Evolutionary conservation across 2,329 filamentous ascomycete species (phyloP).

Genomic region (Hypocrella siamensis): DNA sequence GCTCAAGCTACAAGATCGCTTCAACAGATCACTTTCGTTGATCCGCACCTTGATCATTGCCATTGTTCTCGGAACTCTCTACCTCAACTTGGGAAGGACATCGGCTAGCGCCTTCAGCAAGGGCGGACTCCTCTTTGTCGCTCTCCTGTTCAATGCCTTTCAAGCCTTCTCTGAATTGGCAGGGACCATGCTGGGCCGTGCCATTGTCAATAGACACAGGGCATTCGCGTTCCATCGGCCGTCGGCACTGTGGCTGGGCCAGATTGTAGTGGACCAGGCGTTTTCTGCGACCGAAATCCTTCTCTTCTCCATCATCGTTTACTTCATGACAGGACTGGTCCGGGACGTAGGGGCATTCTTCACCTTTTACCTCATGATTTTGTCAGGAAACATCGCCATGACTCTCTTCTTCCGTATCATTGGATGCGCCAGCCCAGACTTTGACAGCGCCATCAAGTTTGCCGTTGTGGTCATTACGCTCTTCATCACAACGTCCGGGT

Average conservation of each 20-base stretch:
- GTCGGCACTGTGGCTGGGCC: constrained; percentile 68
- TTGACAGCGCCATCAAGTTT: constrained; percentile 74
- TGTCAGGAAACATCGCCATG: constrained; percentile 56
- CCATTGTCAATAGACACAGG: constrained; percentile 71
- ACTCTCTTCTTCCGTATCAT: constrained; percentile 64
- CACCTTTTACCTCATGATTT: constrained; percentile 56
- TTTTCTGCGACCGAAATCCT: constrained; percentile 58
- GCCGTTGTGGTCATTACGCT: constrained; percentile 65
- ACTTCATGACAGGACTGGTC: constrained; percentile 60
- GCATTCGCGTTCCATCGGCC: constrained; percentile 73
- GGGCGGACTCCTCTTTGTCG: constrained; percentile 67
- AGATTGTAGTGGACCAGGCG: constrained; percentile 63
- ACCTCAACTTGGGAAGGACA: constrained; percentile 50
- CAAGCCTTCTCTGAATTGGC: constrained; percentile 68
- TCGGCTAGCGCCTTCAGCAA: constrained; percentile 63
- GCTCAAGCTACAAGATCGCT: constrained; percentile 74
- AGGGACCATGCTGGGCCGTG: constrained; percentile 57
- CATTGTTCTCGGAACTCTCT: constrained; percentile 67
- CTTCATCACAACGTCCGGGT: constrained; percentile 70
- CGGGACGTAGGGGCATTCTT: constrained; percentile 65
- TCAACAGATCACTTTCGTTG: constrained; percentile 63
- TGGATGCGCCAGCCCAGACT: constrained; percentile 61
- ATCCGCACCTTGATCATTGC: constrained; percentile 52
- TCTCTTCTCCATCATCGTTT: constrained; percentile 59
- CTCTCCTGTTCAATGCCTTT: constrained; percentile 76